Evolutionary conservation across 1,139 yeast genomes (phyloP).

Genomic region (Komagataea norvegica): DNA sequence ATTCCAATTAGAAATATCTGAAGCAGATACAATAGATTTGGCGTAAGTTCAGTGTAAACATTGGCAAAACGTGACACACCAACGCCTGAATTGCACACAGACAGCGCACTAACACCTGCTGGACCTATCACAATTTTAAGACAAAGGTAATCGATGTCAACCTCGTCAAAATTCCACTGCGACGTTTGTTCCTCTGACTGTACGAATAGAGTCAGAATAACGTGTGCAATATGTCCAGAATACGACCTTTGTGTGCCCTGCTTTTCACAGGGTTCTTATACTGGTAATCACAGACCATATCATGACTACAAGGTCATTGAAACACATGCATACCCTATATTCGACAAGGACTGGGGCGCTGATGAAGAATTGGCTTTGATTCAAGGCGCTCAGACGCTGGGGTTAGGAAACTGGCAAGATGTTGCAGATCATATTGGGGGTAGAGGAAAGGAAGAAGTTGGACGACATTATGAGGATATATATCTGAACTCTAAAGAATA

Average conservation of each 20-base stretch:
- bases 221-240: conserved; percentile 89
- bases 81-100: no score
- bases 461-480: conserved; percentile 66
- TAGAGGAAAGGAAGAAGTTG: conserved; percentile 87
- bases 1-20: no score
- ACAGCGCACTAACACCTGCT: no score
- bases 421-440: conserved; percentile 93
- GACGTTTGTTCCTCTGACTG: conserved; percentile 95
- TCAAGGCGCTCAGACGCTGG: conserved; percentile 88
- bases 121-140: no score
- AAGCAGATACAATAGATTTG: no score
- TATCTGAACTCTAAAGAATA: conserved; percentile 68
- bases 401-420: conserved; percentile 97
- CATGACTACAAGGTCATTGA: conserved; percentile 91
- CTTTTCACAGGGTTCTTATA: conserved; percentile 75
- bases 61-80: no score
- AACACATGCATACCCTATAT: conserved; percentile 91
- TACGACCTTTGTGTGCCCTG: conserved; percentile 97
- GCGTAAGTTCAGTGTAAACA: no score
- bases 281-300: conserved; percentile 89
- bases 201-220: conserved; percentile 82
- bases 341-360: conserved; percentile 94
- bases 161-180: conserved; percentile 61
- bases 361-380: conserved; percentile 87
- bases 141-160: no score